Base-by-base conservation (phyloP, 2,329 filamentous ascomycete genomes). In the Colletotrichum liriopes region DNA sequence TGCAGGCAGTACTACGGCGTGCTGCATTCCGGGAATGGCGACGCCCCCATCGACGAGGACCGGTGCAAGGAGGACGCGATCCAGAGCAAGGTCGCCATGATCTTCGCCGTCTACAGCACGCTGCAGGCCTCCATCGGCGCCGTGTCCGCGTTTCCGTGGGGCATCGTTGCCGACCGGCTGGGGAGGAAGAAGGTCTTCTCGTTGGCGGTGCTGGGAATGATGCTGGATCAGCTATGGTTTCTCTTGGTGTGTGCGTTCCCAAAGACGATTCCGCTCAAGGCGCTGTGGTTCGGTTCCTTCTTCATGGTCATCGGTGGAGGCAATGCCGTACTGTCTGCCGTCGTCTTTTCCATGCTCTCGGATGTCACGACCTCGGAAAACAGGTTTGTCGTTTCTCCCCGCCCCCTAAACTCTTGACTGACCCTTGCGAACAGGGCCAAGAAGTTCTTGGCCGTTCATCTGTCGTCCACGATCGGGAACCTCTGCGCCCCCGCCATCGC, bases 1-100 rank as follows among this genome's bases (percentile, higher is more conserved):
- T 85, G 83, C 73, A 81, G 80, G 65, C 67, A 77, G 52, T 79
- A 82, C 64, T 83, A 83, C 66, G 80, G 78, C 62, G 74, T 77
- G n/a, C 55, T 73, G 20, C 47, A 76, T 14, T 67, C 59, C 5
- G 76, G 65, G 18, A 74, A 75, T 54, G 76, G n/a, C 55, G 37
- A 14, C 49, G 16, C 8, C 14, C 55, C 79, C 2, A 83, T 84
- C 47, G 79, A 82, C 37, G 83, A 84, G 74, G 73, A 52, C 11
- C 58, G 78, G 58, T 84, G 83, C 74, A 84, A 84, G 74, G 78
- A 73, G 5, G 78, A 82, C 55, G 73, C 75, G 37, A 78, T 84
- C 37, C 82, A 84, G 73, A 77, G 78, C 18, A 75, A 79, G 65
- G 73, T 84, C 23, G 82, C 82, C 9, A 77, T 79, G 23, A 71